Base-by-base conservation (phyloP, 345 rosid species). In the Orychophragmus violaceus region DNA sequence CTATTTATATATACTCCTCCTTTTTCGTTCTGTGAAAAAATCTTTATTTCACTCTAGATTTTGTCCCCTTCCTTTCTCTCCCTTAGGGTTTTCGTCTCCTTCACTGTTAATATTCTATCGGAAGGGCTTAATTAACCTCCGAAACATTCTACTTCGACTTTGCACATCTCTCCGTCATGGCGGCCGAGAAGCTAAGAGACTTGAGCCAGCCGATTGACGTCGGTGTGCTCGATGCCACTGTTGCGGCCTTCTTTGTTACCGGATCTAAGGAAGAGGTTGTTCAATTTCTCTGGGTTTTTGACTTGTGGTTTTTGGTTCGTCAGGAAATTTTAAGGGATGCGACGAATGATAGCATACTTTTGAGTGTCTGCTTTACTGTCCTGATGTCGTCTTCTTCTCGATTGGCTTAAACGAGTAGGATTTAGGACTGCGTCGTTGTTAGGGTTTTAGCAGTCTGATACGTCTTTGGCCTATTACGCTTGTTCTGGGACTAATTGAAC, bases 241-340 rank as follows among this genome's bases (percentile, higher is more conserved):
- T 95, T 62, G 90, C 95, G 41, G 99, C 99, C 66, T 95, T 95
- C 83, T 95, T 91, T n/a, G 99, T 97, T 77, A 95, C 99, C 68
- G 98, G 99, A 95, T 95, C 99, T 78, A 95, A 95, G 52, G 95
- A 91, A 45, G 99, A 95, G 97, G 99, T 95, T 19, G n/a, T 61
- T 68, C 69, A 36, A 53, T 68, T 68, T 74, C 62, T 51, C n/a
- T n/a, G n/a, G n/a, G n/a, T n/a, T n/a, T n/a, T n/a, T n/a, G n/a
- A n/a, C n/a, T n/a, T 50, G 23, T 44, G 60, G 4, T 13, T 21
- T 48, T 29, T 42, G 5, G 11, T 33, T 54, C 61, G 11, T 36
- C 59, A 25, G 65, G 10, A 7, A 36, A 6, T 56, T 35, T 68
- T 16, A 14, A 24, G 41, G 39, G 41, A 41, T 16, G 29, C 0